Conservation (phyloP, 2,329 filamentous ascomycete genomes). For the Phoma sp. region DNA sequence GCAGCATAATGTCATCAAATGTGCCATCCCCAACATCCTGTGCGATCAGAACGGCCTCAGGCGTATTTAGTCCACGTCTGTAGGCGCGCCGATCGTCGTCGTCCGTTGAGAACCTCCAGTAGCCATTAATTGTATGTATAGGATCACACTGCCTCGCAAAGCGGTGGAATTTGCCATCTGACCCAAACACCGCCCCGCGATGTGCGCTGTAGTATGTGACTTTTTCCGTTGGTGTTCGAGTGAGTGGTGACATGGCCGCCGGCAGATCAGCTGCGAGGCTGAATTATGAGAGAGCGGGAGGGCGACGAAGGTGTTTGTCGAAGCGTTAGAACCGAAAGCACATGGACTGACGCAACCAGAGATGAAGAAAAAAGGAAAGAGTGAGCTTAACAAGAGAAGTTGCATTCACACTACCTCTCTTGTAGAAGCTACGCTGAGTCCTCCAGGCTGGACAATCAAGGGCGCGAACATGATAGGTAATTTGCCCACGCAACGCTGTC, state of each 20-base stretch:
- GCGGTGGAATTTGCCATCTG: constrained; percentile 19
- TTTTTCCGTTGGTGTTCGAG: not conserved
- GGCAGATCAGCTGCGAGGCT: too few species aligned
- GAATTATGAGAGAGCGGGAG: too few species aligned
- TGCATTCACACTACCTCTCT: too few species aligned
- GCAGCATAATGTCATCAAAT: constrained; percentile 21
- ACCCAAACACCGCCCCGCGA: not conserved
- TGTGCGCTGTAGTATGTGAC: constrained; percentile 20
- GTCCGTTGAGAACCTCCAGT: constrained; percentile 26
- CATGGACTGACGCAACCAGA: not conserved
- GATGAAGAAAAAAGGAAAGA: not conserved
- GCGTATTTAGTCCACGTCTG: constrained; percentile 16
- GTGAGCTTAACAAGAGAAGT: too few species aligned
- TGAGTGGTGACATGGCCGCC: not conserved
- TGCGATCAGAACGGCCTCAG: constrained; percentile 24
- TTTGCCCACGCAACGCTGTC: too few species aligned
- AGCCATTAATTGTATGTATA: constrained; percentile 13
- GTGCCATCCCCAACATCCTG: constrained; percentile 17
- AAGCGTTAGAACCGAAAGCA: not conserved
- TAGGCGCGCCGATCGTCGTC: constrained; percentile 25
- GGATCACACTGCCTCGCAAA: constrained; percentile 8
- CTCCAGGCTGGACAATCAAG: too few species aligned
- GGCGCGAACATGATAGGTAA: too few species aligned
- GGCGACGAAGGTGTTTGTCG: not conserved
- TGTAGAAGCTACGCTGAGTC: too few species aligned